Evolutionary conservation across 2,329 filamentous ascomycete species (phyloP), one percentile per base, ranked within the genome.

Genomic region (Pseudogymnoascus pannorum): DNA sequence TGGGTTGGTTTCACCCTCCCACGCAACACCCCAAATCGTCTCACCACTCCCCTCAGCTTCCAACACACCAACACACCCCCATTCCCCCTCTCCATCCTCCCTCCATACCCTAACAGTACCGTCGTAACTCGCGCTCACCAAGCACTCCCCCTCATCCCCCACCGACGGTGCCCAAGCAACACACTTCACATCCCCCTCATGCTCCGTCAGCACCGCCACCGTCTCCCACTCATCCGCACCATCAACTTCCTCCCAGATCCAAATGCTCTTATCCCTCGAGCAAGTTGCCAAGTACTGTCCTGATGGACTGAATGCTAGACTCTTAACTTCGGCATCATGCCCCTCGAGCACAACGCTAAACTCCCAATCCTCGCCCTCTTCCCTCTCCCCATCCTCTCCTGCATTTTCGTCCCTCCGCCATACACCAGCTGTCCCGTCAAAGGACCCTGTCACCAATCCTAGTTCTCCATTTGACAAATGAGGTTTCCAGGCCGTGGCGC

Each of bases 171-270:
- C 92, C 94, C 94, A 99, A 2, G 87, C 85, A 1, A 99, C 90
- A 66, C 87, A 91, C 74, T 99, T 99, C 67, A 99, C 92, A 75
- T 99, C 94, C 20, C 90, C 92, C 54, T 92, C 89, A 73, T 99
- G 94, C 75, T 97, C 94, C 75, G 90, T 91, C 70, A 97, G 81
- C 60, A 97, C 93, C 0, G 93, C 94, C 14, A 97, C 87, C 1
- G 94, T 97, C 80, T 99, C 94, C 78, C 92, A 97, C 72, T 97
- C 94, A 73, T 96, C 93, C 61, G 96, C 92, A 14, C 87, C 89
- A 67, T 89, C 87, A 60, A 97, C 83, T 73, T 97, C 94, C 75
- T 99, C 94, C 94, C 94, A 99, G 68, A 99, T 91, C 94, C 94
- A 99, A 16, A 97, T 91, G 14, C 85, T 89, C 77, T 97, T 97